A percentile compares a stretch with the other conserved stretches of the same genome.
These are phyloP conservation scores for Trametes hirsuta DNA, from an alignment of 1,284 basidiomycete genomes.

Conservation along the genomic window DNA sequence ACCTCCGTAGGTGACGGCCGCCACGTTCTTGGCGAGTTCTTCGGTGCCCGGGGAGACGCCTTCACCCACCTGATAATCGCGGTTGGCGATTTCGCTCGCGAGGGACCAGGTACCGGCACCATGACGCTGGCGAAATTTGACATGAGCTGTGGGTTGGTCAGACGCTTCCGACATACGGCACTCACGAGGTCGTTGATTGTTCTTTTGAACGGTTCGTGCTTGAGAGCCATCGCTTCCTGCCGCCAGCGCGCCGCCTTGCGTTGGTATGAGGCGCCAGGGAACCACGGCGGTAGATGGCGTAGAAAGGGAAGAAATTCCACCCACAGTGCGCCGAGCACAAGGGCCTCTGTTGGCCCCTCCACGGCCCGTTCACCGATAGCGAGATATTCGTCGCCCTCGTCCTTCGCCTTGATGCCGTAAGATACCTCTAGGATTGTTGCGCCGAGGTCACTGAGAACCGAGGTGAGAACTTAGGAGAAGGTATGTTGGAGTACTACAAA, in stretches of 20 bases:
- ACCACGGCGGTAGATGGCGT: constrained; percentile 44
- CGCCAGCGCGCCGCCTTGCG: constrained; percentile 43
- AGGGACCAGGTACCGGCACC: constrained; percentile 10
- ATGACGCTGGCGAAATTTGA: constrained; percentile 2
- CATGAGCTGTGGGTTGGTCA: constrained; percentile 3
- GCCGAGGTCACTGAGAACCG: constrained; percentile 8
- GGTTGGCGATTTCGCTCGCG: constrained; percentile 12
- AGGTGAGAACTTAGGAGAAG: background rate
- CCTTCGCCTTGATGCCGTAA: constrained; percentile 12
- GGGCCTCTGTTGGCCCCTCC: constrained; percentile 13
- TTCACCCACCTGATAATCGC: constrained; percentile 3
- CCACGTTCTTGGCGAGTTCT: constrained; percentile 19
- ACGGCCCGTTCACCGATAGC: constrained; percentile 14
- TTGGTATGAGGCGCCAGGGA: constrained; percentile 47
- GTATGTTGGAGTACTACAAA: background rate
- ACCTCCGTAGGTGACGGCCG: constrained; percentile 18
- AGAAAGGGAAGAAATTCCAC: constrained; percentile 31
- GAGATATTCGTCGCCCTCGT: constrained; percentile 12
- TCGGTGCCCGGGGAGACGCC: constrained; percentile 6
- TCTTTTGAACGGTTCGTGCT: constrained; percentile 14
- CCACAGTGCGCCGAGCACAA: constrained; percentile 23
- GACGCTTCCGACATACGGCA: background rate
- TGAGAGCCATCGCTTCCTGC: constrained; percentile 11
- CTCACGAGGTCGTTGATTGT: constrained; percentile 18
- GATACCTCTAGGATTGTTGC: constrained; percentile 16